phyloP scores from a whole-genome alignment of 768 basidiomycete genomes.

The Holtermanniella nyarrowii region DNA sequence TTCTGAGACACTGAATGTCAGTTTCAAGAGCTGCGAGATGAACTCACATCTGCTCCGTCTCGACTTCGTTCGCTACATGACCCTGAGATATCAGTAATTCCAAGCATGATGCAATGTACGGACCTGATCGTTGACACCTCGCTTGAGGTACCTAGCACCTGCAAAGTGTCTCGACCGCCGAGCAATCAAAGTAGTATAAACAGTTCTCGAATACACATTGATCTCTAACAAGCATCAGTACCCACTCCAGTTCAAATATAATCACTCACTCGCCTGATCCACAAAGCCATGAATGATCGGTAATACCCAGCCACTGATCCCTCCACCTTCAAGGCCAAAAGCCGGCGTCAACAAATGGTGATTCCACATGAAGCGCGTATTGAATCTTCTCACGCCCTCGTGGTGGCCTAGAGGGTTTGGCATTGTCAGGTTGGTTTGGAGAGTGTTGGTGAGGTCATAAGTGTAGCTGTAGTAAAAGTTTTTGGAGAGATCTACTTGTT shows the following conservation, averaged over 20 bases:
- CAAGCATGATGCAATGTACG: too few species aligned
- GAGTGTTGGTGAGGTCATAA: constrained; percentile 90
- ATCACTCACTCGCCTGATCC: constrained; percentile 84
- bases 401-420: constrained; percentile 28
- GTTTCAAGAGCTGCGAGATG: background rate
- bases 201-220: constrained; percentile 73
- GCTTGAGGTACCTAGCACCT: constrained; percentile 84
- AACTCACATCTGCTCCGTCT: constrained; percentile 78
- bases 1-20: constrained; percentile 33
- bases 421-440: constrained; percentile 79
- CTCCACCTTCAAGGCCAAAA: constrained; percentile 46
- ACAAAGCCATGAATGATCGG: constrained; percentile 92
- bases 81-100: too few species aligned
- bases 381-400: constrained; percentile 48
- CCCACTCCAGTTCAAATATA: background rate
- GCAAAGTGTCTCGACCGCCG: constrained; percentile 89
- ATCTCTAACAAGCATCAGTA: constrained; percentile 52
- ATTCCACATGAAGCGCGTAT: constrained; percentile 91
- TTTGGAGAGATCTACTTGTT: constrained; percentile 95
- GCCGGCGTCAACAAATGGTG: constrained; percentile 68
- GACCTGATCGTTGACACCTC: constrained; percentile 90
- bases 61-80: constrained; percentile 96
- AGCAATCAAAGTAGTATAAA: constrained; percentile 92
- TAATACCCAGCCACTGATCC: constrained; percentile 65
- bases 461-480: constrained; percentile 99